A percentile compares a stretch with the other conserved stretches of the same genome.
These are phyloP conservation scores for Pseudopediastrum boryanum DNA, from an alignment of 139 green algal species.

Conservation along the genomic window DNA sequence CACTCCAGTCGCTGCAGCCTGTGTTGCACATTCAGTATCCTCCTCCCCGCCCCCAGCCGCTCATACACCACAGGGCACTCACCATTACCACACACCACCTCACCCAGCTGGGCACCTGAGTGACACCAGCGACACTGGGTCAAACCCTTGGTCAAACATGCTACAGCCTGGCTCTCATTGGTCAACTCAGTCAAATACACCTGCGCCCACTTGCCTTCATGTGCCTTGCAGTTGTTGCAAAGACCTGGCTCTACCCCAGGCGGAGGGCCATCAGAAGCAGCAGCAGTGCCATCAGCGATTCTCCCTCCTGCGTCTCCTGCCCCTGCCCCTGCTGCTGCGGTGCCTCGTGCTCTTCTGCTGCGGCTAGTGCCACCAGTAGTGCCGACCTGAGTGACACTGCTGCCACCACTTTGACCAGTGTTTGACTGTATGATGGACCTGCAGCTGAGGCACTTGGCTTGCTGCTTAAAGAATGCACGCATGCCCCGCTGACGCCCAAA, in stretches of 20 bases:
- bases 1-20: constrained; percentile 33
- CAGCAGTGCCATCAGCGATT: too few species aligned
- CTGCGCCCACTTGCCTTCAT: constrained; percentile 36
- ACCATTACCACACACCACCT: constrained; percentile 70
- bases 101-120: constrained; percentile 50
- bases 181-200: constrained; percentile 24
- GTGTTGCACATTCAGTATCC: constrained; percentile 8
- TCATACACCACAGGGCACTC: constrained; percentile 68
- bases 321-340: constrained; percentile 8
- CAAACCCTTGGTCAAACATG: not conserved
- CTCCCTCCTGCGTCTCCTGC: too few species aligned
- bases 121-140: constrained; percentile 68
- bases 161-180: constrained; percentile 25
- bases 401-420: too few species aligned
- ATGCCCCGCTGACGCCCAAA: not conserved
- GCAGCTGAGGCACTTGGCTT: constrained; percentile 19
- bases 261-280: too few species aligned
- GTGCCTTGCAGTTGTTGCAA: constrained; percentile 45
- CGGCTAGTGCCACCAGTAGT: not conserved
- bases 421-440: too few species aligned
- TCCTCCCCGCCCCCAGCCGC: constrained; percentile 39
- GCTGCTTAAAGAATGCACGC: constrained; percentile 28
- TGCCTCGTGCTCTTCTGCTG: not conserved
- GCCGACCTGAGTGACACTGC: too few species aligned
- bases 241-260: constrained; percentile 39